A percentile compares a stretch with the other conserved stretches of the same genome.
Conservation (phyloP, 179 eudicot genomes). For the Gypsophila paniculata region DNA sequence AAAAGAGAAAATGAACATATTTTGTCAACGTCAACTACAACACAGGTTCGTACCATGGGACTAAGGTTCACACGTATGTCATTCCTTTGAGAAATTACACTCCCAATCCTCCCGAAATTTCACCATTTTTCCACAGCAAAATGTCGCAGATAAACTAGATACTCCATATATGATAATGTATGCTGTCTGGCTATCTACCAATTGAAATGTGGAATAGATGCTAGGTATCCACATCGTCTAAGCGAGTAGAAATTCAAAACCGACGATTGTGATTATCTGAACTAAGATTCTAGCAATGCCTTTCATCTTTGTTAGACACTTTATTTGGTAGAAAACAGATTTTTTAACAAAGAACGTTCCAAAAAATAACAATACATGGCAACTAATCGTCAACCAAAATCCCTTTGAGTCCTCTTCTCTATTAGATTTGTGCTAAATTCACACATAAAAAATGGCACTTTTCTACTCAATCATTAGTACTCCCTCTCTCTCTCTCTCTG, state of each 20-base stretch:
- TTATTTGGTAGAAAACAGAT: neutral
- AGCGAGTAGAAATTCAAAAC: neutral
- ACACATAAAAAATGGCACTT: neutral
- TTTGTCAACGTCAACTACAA: neutral
- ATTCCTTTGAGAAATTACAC: neutral
- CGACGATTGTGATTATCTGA: neutral
- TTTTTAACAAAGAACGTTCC: too few relatives aligned
- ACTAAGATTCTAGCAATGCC: neutral
- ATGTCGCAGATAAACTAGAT: neutral
- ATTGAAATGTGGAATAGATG: neutral
- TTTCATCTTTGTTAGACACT: neutral
- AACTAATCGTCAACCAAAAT: neutral
- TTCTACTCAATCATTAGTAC: neutral
- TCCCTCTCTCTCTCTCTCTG: too few relatives aligned
- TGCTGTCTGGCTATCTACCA: neutral
- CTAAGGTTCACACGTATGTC: neutral
- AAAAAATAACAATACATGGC: neutral
- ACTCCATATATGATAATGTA: neutral
- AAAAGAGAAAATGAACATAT: too few relatives aligned
- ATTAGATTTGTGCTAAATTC: neutral
- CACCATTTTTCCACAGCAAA: neutral
- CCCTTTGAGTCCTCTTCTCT: neutral
- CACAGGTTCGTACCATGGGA: neutral
- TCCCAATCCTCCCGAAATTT: neutral
- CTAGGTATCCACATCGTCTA: neutral